Base-by-base conservation (phyloP, 2,329 filamentous ascomycete species). In the Chaetomium sp. region DNA sequence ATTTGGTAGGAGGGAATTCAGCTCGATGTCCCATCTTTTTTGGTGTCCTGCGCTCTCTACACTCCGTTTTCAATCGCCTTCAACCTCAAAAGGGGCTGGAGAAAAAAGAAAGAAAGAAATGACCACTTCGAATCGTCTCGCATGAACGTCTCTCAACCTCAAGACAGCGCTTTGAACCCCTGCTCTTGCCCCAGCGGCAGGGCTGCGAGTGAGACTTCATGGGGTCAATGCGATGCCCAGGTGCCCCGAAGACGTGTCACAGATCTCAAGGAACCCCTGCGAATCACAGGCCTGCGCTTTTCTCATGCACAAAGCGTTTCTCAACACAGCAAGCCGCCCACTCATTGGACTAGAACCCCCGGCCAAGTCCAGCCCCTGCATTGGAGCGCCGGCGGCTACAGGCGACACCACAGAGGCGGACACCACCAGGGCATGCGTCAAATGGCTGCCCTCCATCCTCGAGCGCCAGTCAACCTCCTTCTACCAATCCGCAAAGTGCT, bases 271-370 rank as follows among this genome's bases (percentile, higher is more conserved):
- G 64, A 66, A 69, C 65, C 63, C 58, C 58, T 66, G 67, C 69
- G 65, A 71, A 70, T 69, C 69, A 70, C 49, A 62, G 61, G 63
- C 68, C 66, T 66, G 64, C 64, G 65, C 19, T 27, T 60, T 63
- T 63, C 64, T 68, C 69, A 72, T 71, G 72, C 74, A 73, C 59
- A 63, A 70, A 69, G 67, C 68, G 72, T 73, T 74, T 73, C 68
- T 27, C 72, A 73, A 69, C 64, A 64, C 64, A 55, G 56, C 40
- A 61, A 57, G 56, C 59, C 57, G 58, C 36, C 49, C 60, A 44
- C 34, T 73, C 68, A 76, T 76, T 76, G 71, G 74, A 50, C 59
- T 55, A 54, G 59, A 49, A 52, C 49, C 59, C 64, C 64, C 65
- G 62, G 62, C 57, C 60, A 62, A 65, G 62, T 63, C 12, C 9